These are phyloP conservation scores for Komagataella pseudopastoris DNA, from an alignment of 805 yeast genomes.

Conservation along the genomic window DNA sequence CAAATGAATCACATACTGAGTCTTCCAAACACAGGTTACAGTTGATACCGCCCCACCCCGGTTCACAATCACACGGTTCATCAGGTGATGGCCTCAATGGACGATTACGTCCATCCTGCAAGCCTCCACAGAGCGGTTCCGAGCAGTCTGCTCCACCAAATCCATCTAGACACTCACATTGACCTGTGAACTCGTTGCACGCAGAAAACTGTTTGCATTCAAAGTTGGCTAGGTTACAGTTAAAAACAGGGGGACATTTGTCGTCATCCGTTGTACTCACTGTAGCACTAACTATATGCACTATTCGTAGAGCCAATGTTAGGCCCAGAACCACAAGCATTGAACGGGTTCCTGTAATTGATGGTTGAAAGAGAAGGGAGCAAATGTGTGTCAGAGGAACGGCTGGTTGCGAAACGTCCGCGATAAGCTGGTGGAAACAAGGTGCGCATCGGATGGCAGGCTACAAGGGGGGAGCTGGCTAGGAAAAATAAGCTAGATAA, in stretches of 20 bases:
- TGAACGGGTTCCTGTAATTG: background rate
- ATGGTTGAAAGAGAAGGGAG: background rate
- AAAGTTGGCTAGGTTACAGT: slow-evolving; percentile 85
- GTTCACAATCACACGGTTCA: slow-evolving; percentile 55
- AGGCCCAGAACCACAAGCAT: background rate
- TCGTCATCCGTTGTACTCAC: slow-evolving; percentile 10
- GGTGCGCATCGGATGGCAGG: background rate
- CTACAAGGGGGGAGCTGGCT: background rate
- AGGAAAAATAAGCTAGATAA: background rate
- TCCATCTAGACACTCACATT: slow-evolving; percentile 86
- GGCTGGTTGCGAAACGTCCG: slow-evolving; percentile 3
- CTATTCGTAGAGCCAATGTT: background rate
- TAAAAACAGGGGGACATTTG: slow-evolving; percentile 84
- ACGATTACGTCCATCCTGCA: slow-evolving; percentile 24
- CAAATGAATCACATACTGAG: slow-evolving; percentile 66
- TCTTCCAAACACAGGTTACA: slow-evolving; percentile 78
- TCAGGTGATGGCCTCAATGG: slow-evolving; percentile 38
- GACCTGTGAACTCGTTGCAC: slow-evolving; percentile 83
- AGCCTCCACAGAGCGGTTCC: slow-evolving; percentile 78
- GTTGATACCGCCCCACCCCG: slow-evolving; percentile 91
- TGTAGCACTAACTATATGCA: background rate
- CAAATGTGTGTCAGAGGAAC: background rate
- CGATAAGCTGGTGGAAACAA: background rate
- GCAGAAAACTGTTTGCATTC: slow-evolving; percentile 80
- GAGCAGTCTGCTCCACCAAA: slow-evolving; percentile 92